These are phyloP conservation scores for Cercophora newfieldiana DNA, from an alignment of 495 filamentous ascomycete species.

Conservation along the genomic window DNA sequence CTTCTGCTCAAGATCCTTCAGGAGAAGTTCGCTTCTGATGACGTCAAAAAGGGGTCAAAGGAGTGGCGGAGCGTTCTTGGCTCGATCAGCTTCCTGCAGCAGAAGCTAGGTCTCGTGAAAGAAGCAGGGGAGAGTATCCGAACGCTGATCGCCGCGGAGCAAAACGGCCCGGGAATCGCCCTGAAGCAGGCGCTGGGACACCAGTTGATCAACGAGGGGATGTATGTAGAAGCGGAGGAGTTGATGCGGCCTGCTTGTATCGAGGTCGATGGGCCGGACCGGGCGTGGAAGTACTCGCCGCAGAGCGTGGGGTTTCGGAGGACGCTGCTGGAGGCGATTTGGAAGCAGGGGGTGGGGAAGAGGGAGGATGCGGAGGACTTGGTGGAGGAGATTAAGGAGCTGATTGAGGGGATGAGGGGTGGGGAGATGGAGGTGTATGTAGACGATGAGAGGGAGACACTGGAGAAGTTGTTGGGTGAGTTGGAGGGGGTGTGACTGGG, in stretches of 20 bases:
- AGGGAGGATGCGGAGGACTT: neutral
- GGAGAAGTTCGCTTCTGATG: neutral
- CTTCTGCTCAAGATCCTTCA: neutral
- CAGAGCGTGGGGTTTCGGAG: neutral
- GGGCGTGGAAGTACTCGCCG: neutral
- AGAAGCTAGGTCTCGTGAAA: neutral
- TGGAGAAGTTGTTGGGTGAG: neutral
- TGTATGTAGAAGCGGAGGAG: neutral
- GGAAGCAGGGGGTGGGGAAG: neutral
- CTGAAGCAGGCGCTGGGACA: neutral
- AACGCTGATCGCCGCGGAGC: neutral
- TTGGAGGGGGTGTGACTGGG: too few relatives aligned
- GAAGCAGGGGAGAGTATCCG: neutral
- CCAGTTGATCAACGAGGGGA: neutral
- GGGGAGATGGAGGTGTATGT: neutral
- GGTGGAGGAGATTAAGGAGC: neutral
- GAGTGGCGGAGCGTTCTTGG: neutral
- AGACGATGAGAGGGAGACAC: neutral
- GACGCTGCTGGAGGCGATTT: neutral
- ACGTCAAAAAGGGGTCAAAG: neutral
- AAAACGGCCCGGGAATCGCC: neutral
- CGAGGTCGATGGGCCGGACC: neutral
- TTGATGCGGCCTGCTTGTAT: neutral
- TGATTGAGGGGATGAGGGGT: neutral
- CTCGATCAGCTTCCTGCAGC: neutral